Conservation (phyloP, 2,329 filamentous ascomycete species). For the Colletotrichum zoysiae region DNA sequence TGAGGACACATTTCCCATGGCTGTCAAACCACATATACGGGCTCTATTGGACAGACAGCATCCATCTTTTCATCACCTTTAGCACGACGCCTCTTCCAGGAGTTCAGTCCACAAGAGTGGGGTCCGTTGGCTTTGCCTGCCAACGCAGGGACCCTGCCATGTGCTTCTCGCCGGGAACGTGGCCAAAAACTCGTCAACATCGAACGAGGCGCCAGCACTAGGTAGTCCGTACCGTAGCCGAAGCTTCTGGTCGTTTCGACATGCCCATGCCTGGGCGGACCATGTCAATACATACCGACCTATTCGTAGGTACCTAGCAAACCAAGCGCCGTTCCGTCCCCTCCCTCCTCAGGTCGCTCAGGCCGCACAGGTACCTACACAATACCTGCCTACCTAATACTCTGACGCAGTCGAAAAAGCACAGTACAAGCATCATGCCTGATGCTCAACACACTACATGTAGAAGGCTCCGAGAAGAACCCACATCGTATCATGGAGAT, state of each 20-base stretch:
- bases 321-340: background rate
- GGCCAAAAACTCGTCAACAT: background rate
- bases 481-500: too few relatives aligned
- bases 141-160: background rate
- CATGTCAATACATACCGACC: too few relatives aligned
- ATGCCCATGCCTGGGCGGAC: conserved; percentile 6
- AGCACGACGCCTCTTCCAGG: background rate
- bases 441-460: too few relatives aligned
- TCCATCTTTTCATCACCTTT: background rate
- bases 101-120: background rate
- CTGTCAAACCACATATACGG: background rate
- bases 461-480: too few relatives aligned
- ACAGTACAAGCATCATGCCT: too few relatives aligned
- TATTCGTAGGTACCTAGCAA: too few relatives aligned
- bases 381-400: too few relatives aligned
- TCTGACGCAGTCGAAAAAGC: too few relatives aligned
- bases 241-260: conserved; percentile 33
- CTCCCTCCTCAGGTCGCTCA: too few relatives aligned
- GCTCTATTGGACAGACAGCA: background rate
- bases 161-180: background rate
- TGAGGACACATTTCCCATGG: background rate
- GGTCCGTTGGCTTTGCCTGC: background rate
- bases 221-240: conserved; percentile 2
- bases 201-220: conserved; percentile 9
- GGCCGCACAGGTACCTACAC: too few relatives aligned